Conservation (phyloP, 1,139 yeast species). For the Zygosaccharomyces sapae region DNA sequence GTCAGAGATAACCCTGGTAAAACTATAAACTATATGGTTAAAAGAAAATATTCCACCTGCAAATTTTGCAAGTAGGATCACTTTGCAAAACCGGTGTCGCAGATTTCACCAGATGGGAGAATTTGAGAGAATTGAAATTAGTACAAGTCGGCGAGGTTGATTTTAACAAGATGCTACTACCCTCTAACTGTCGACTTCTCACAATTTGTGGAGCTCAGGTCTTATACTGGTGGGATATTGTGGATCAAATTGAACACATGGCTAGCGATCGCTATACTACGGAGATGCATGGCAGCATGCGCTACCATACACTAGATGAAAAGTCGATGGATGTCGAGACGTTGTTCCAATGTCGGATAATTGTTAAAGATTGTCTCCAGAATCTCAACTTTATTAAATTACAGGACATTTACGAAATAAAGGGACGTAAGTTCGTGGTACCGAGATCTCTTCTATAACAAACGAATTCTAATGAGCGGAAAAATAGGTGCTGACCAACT, state of each 20-base stretch:
- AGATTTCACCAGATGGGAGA: conserved; percentile 32
- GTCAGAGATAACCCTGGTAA: conserved; percentile 32
- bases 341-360: conserved; percentile 14
- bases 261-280: conserved; percentile 3
- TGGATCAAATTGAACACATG: conserved; percentile 5
- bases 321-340: conserved; percentile 10
- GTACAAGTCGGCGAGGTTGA: conserved; percentile 22
- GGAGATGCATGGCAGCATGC: background rate
- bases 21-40: conserved; percentile 25
- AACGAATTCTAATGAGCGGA: conserved; percentile 16
- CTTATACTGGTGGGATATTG: conserved; percentile 31
- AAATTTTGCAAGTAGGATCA: conserved; percentile 17
- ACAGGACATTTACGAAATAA: conserved; percentile 14
- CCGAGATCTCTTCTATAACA: conserved; percentile 22
- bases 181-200: conserved; percentile 21
- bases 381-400: conserved; percentile 21
- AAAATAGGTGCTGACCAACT: conserved; percentile 8
- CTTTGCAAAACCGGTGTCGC: conserved; percentile 20
- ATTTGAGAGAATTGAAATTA: conserved; percentile 20
- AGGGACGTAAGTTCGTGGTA: conserved; percentile 17
- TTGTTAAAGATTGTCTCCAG: conserved; percentile 16
- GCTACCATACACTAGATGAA: conserved; percentile 1
- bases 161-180: conserved; percentile 26
- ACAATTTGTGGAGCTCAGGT: conserved; percentile 15
- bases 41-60: conserved; percentile 22